phyloP scores from a whole-genome alignment of 345 rosid genomes.

The Physaria fendleri region DNA sequence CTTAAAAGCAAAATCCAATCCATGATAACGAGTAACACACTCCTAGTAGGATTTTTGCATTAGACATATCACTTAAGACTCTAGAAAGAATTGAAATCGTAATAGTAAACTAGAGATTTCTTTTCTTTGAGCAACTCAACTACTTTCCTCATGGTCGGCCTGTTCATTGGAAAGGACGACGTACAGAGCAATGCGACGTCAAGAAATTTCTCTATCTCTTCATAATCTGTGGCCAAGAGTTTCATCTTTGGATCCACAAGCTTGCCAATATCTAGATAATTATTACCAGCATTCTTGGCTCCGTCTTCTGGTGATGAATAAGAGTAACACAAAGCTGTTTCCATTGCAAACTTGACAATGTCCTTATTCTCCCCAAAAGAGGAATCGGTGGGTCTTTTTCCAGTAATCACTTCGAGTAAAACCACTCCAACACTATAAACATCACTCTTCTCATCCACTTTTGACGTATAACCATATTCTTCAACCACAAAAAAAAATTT shows the following conservation, averaged over 20 bases:
- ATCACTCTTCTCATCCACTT: slow-evolving; percentile 35
- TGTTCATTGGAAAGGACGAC: slow-evolving; percentile 37
- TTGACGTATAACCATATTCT: slow-evolving; percentile 61
- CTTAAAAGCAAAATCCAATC: neutral
- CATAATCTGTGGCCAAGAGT: slow-evolving; percentile 26
- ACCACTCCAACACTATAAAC: slow-evolving; percentile 71
- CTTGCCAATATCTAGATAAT: slow-evolving; percentile 15
- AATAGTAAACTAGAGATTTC: neutral
- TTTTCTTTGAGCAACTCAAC: slow-evolving; percentile 56
- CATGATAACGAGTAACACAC: neutral
- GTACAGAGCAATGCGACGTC: slow-evolving; percentile 53
- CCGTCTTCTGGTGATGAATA: slow-evolving; percentile 5
- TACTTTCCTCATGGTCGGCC: slow-evolving; percentile 74
- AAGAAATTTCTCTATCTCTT: slow-evolving; percentile 52
- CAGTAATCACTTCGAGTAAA: slow-evolving; percentile 52
- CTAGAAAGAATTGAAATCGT: neutral
- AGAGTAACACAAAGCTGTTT: slow-evolving; percentile 23
- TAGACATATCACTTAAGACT: neutral
- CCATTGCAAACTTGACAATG: slow-evolving; percentile 50
- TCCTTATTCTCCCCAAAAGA: slow-evolving; percentile 50
- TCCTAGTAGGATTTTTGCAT: neutral
- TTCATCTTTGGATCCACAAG: slow-evolving; percentile 50
- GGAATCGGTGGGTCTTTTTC: slow-evolving; percentile 58
- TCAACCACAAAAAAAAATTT: neutral
- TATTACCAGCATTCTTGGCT: neutral